Conservation (phyloP, 2,329 filamentous ascomycete species). For the Diplodia intermedia region DNA sequence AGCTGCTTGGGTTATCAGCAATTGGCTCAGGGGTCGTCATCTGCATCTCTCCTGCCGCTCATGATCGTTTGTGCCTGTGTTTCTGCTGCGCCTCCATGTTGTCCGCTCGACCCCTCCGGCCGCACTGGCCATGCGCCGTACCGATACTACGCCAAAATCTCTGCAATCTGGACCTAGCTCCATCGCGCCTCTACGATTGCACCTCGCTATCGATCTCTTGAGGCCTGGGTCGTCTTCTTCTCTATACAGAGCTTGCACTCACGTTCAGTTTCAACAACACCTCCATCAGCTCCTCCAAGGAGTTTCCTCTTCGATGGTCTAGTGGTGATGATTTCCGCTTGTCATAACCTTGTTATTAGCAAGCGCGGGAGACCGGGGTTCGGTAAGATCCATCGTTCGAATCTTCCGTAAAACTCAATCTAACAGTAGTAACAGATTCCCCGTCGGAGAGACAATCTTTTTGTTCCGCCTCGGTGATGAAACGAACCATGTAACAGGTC, state of each 20-base stretch:
- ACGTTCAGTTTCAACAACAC: not conserved
- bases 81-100: not conserved
- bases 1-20: not conserved
- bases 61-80: not conserved
- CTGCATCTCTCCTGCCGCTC: not conserved
- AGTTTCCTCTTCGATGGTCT: conserved; percentile 16
- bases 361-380: conserved; percentile 43
- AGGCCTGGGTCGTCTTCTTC: not conserved
- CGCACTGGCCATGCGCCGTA: not conserved
- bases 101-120: not conserved
- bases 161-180: not conserved
- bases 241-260: not conserved
- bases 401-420: too few species aligned
- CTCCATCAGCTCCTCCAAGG: conserved; percentile 11
- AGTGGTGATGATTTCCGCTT: conserved; percentile 28
- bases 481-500: too few species aligned
- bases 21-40: not conserved
- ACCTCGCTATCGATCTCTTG: not conserved
- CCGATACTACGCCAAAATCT: not conserved
- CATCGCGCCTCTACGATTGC: not conserved
- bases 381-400: too few species aligned
- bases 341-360: conserved; percentile 1
- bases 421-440: too few species aligned
- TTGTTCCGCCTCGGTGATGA: too few species aligned
- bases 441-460: too few species aligned